Evolutionary conservation across 2,329 filamentous ascomycete species (phyloP).

Genomic region (Ophiocordyceps camponoti-rufipedis): DNA sequence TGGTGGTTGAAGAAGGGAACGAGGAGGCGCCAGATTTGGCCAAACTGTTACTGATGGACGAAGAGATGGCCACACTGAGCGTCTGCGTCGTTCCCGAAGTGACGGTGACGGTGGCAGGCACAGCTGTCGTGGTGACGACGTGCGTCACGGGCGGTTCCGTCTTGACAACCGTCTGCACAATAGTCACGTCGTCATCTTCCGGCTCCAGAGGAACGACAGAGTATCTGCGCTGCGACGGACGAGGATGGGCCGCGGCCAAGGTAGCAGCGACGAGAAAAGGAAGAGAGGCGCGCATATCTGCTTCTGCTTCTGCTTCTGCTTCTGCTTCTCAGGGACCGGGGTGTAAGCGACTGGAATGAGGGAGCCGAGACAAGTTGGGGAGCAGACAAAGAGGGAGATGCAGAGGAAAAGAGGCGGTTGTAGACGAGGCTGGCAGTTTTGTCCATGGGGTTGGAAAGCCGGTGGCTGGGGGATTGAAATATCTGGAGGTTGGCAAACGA

Average conservation of each 20-base stretch:
- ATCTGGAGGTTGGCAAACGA: background rate
- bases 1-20: background rate
- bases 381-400: background rate
- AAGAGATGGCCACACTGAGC: background rate
- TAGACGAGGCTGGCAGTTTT: background rate
- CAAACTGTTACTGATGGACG: background rate
- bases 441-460: background rate
- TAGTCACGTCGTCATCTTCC: slow-evolving; percentile 12
- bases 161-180: slow-evolving; percentile 16
- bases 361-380: background rate
- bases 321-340: background rate
- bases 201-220: slow-evolving; percentile 21
- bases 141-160: slow-evolving; percentile 10
- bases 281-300: background rate
- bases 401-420: background rate
- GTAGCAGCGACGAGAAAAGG: slow-evolving; percentile 9
- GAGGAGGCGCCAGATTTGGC: background rate
- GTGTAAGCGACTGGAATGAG: background rate
- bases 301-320: no score
- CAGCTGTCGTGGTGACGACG: slow-evolving; percentile 9
- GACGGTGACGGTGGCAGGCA: slow-evolving; percentile 11
- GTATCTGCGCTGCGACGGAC: slow-evolving; percentile 11
- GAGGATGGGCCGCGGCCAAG: slow-evolving; percentile 10
- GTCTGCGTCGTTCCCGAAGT: slow-evolving; percentile 1
- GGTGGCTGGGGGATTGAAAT: background rate